Evolutionary conservation across 352 stramenopile genomes (phyloP).

Genomic region (Phytopythium ostracodes): DNA sequence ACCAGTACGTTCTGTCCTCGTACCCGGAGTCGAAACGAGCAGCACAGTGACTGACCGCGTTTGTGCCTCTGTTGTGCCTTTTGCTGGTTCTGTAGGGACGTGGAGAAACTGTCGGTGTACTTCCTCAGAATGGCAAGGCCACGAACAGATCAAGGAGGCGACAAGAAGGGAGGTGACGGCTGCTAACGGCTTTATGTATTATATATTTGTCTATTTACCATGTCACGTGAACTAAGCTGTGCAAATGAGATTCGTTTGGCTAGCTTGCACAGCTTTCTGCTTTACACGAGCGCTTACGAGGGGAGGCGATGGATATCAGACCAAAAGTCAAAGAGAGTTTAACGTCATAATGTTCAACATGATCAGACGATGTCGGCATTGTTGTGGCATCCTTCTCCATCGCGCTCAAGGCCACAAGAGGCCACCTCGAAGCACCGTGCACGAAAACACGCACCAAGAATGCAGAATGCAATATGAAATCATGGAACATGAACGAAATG

Average conservation of each 20-base stretch:
- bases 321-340: slow-evolving; percentile 5
- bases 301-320: slow-evolving; percentile 3
- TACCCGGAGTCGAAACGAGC: not conserved
- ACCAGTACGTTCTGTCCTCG: slow-evolving; percentile 7
- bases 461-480: not conserved
- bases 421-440: not conserved
- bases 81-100: not conserved
- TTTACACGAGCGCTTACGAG: not conserved
- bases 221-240: not conserved
- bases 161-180: not conserved
- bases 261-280: not conserved
- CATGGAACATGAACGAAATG: too few relatives aligned
- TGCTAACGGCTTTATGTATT: not conserved
- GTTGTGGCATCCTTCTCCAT: slow-evolving; percentile 6
- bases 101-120: not conserved
- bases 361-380: slow-evolving; percentile 34
- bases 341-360: slow-evolving; percentile 28
- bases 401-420: not conserved
- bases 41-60: not conserved
- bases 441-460: not conserved
- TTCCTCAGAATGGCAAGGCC: not conserved
- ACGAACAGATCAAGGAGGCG: not conserved
- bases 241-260: not conserved
- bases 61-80: not conserved
- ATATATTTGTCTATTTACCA: not conserved